Evolutionary conservation across 2,329 filamentous ascomycete genomes (phyloP), one percentile per base, ranked within the genome.

Genomic region (Penicillium sp.): DNA sequence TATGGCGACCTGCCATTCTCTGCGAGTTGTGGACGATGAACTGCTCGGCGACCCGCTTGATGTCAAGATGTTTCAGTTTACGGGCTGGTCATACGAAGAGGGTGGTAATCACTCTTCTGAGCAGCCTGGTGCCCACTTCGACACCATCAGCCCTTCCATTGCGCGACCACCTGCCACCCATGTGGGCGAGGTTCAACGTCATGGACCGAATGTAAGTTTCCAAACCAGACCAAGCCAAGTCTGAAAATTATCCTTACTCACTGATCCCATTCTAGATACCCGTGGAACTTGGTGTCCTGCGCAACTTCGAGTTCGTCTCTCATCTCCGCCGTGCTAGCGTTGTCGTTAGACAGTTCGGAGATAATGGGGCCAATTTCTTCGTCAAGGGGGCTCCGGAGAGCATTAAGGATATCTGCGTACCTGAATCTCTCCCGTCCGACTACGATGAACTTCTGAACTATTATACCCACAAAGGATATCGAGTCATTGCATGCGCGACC

Each of bases 1-100:
- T 0, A 99, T 99, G 94, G 92, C 94, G 8, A 99, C 94, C 0
- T 99, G 94, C 54, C 94, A 99, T 71, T 96, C 93, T 0, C 80
- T 99, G 8, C 86, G 92, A 43, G 84, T 88, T 10, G 88, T 99
- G 14, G 92, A 97, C 58, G 88, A 85, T 44, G 92, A 97, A 69
- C 83, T 97, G 36, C 83, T 99, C 29, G 94, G 94, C 1, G 94
- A 99, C 67, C 94, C 95, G 4, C 80, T 99, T 1, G 94, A 99
- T 71, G 81, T 97, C 53, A 97, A 97, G 71, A 99, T 99, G 94
- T 99, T 99, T 70, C 88, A 96, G 61, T 99, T 96, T 64, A 97
- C 94, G 0, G 83, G 84, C 5, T 99, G 94, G 94, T 84, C 85
- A 3, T 99, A 91, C 64, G 90, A 96, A 70, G 94, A 99, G 77